Evolutionary conservation across 495 filamentous ascomycete species (phyloP).

Genomic region (Patellaria atrata): DNA sequence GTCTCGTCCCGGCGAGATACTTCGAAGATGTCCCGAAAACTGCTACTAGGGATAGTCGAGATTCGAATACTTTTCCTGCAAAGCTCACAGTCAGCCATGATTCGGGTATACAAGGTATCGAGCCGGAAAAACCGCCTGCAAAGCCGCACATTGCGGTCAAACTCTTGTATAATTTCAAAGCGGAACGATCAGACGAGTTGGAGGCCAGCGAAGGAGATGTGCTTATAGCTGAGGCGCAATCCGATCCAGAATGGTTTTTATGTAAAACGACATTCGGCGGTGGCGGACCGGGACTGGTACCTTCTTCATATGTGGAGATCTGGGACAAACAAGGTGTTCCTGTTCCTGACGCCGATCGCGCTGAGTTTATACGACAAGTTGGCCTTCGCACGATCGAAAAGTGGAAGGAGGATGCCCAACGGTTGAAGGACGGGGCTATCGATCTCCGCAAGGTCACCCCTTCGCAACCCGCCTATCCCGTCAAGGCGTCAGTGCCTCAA

Average conservation of each 20-base stretch:
- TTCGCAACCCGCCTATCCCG: slow-evolving; percentile 34
- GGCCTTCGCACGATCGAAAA: slow-evolving; percentile 97
- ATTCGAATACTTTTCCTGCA: slow-evolving; percentile 46
- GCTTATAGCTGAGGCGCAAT: slow-evolving; percentile 96
- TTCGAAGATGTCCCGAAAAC: slow-evolving; percentile 86
- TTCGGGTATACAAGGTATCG: too few species aligned
- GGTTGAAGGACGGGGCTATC: slow-evolving; percentile 98
- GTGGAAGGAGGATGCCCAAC: slow-evolving; percentile 99
- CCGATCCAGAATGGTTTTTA: slow-evolving; percentile 99
- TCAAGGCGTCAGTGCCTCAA: slow-evolving; percentile 73
- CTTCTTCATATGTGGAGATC: slow-evolving; percentile 94
- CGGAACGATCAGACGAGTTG: slow-evolving; percentile 86
- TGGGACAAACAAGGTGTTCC: slow-evolving; percentile 75
- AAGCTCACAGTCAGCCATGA: slow-evolving; percentile 37
- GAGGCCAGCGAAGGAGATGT: slow-evolving; percentile 91
- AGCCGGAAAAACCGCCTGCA: slow-evolving; percentile 45
- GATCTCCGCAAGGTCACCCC: slow-evolving; percentile 74
- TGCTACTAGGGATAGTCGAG: slow-evolving; percentile 72
- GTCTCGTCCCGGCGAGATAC: slow-evolving; percentile 82
- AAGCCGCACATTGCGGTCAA: slow-evolving; percentile 36
- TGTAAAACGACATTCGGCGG: slow-evolving; percentile 93
- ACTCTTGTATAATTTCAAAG: slow-evolving; percentile 75
- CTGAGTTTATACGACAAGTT: slow-evolving; percentile 73
- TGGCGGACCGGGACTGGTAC: slow-evolving; percentile 87
- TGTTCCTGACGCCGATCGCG: slow-evolving; percentile 68